Base-by-base conservation (phyloP, 192 early-diverging fungal species). In the Haplosporangium gracile region DNA sequence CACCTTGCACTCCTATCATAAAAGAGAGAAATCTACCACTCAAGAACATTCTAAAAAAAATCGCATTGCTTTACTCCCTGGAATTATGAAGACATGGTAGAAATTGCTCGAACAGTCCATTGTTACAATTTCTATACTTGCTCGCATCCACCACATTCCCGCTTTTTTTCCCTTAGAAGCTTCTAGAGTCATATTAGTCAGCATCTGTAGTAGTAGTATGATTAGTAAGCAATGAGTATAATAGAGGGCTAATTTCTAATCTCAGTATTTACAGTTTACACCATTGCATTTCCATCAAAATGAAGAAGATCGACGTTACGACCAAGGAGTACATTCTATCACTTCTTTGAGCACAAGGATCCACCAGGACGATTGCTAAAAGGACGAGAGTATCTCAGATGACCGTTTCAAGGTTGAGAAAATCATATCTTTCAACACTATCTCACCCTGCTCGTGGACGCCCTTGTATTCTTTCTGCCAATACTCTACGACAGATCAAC, bases 321-420 rank as follows among this genome's bases (percentile, higher is more conserved):
- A 72, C 43, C 42, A 72, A 72, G 71, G 6, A 72, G 20, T 24
- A 22, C 43, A 29, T 72, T 72, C 45, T 72, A 47, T 29, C 42
- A 45, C 71, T 72, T 22, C 71, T 72, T 22, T 20, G 26, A 47
- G 71, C 43, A 29, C 71, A n/a, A 72, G 43, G 22, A 45, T 72
- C 71, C 42, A 72, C 24, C 71, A 72, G 43, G 24, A 51, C n/a
- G 39, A 29, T 72, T 47, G 71, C 71, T 45, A 72, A 45, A 72
- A 22, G 26, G 45, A 72, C 45, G 11, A 43, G 71, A 32, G 71
- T 72, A 47, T 42, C 42, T 13, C 42, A 47, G 42, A 72, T 72
- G 43, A 72, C 71, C 5, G 45, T 47, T 72, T 72, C 71, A 47
- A 72, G 71, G 42, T 47, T 72, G n/a, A 72, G 29, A 47, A 72